Percentiles rank a stretch among this genome's conserved stretches.
Conservation (phyloP, 192 early-diverging fungal species). For the Umbelopsis sp. region DNA sequence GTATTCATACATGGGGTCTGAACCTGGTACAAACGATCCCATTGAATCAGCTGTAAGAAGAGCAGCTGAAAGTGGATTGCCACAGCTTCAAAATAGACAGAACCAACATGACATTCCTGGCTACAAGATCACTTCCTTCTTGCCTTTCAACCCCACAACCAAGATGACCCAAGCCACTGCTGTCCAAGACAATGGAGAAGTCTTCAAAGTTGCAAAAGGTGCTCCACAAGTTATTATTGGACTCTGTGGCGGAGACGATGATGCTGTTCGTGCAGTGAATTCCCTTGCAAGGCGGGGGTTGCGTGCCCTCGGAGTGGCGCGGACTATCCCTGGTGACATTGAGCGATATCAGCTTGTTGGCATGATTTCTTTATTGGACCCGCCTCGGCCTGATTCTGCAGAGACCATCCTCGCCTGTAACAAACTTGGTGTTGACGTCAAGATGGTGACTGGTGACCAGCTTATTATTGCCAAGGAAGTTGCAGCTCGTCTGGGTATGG, state of each 20-base stretch:
- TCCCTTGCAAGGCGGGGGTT: slow-evolving; percentile 82
- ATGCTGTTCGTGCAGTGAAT: slow-evolving; percentile 81
- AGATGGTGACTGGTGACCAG: slow-evolving; percentile 94
- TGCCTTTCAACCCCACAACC: slow-evolving; percentile 87
- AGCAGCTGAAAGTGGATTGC: slow-evolving; percentile 69
- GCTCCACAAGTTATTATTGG: slow-evolving; percentile 89
- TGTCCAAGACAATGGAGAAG: slow-evolving; percentile 62
- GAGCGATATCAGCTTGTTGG: slow-evolving; percentile 78
- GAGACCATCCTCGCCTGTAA: slow-evolving; percentile 80
- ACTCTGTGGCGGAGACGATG: slow-evolving; percentile 77
- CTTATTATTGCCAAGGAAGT: slow-evolving; percentile 88
- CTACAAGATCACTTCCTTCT: slow-evolving; percentile 84
- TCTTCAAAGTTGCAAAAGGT: slow-evolving; percentile 89
- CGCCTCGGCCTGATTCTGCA: slow-evolving; percentile 81
- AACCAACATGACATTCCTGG: slow-evolving; percentile 83
- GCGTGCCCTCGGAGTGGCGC: slow-evolving; percentile 84
- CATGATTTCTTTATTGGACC: slow-evolving; percentile 84
- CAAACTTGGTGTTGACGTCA: slow-evolving; percentile 79
- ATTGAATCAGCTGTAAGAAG: slow-evolving; percentile 83
- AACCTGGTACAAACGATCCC: slow-evolving; percentile 84
- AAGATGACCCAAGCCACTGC: slow-evolving; percentile 89
- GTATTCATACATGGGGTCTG: slow-evolving; percentile 75
- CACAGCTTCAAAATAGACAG: slow-evolving; percentile 58
- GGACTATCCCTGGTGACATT: slow-evolving; percentile 67
- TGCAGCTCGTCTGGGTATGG: slow-evolving; percentile 84